Evolutionary conservation across 495 filamentous ascomycete species (phyloP).

Genomic region (Eremomyces bilateralis): DNA sequence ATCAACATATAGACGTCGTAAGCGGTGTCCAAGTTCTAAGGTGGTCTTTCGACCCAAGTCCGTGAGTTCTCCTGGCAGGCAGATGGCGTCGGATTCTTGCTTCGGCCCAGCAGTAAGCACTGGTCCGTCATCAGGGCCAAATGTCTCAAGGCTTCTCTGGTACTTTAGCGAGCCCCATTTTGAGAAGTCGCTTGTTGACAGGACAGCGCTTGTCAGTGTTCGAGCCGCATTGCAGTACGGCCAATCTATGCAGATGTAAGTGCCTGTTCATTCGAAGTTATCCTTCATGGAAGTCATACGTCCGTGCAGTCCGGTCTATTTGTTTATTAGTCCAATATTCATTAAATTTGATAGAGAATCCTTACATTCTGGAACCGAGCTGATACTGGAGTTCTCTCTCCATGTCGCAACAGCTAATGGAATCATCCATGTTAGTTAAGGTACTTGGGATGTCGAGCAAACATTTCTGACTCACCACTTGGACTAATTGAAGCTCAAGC

Average conservation of each 20-base stretch:
- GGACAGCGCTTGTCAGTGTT: constrained; percentile 47
- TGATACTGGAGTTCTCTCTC: constrained; percentile 69
- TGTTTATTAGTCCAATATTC: too few relatives aligned
- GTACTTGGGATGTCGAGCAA: too few relatives aligned
- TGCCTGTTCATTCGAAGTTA: not conserved
- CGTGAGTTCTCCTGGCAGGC: constrained; percentile 69
- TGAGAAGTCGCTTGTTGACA: constrained; percentile 32
- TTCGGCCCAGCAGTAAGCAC: constrained; percentile 41
- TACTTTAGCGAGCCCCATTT: constrained; percentile 52
- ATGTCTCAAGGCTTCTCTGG: constrained; percentile 59
- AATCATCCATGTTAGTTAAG: not conserved
- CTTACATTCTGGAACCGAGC: constrained; percentile 68
- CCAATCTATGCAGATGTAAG: constrained; percentile 40
- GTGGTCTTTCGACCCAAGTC: constrained; percentile 74
- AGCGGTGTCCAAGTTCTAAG: constrained; percentile 51
- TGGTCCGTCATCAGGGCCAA: constrained; percentile 49
- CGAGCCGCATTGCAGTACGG: constrained; percentile 69
- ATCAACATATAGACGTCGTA: constrained; percentile 71
- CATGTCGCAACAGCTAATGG: constrained; percentile 57
- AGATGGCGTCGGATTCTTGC: constrained; percentile 50
- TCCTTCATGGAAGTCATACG: too few relatives aligned
- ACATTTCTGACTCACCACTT: constrained; percentile 50
- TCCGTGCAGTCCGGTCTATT: too few relatives aligned
- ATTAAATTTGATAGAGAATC: not conserved
- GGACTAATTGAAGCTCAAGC: constrained; percentile 70